These are phyloP conservation scores for Floccularia luteovirens DNA, from an alignment of 768 basidiomycete genomes.

Conservation along the genomic window DNA sequence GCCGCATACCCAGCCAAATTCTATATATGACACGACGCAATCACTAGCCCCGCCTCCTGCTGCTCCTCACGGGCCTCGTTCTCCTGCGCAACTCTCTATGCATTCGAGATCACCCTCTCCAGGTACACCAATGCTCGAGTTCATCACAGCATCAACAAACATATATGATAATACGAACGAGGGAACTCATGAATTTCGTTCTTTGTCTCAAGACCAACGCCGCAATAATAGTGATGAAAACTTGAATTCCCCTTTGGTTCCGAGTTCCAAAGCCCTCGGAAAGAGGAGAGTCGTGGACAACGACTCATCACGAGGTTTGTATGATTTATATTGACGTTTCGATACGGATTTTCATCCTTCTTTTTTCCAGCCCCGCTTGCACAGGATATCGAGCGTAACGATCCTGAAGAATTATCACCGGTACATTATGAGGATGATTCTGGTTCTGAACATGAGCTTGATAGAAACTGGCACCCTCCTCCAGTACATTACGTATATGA, in stretches of 20 bases:
- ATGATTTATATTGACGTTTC: slow-evolving; percentile 2
- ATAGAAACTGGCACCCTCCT: slow-evolving; percentile 27
- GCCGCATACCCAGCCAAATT: slow-evolving; percentile 18
- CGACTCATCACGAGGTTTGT: slow-evolving; percentile 37
- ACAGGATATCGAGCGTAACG: slow-evolving; percentile 49
- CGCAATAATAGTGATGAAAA: slow-evolving; percentile 19
- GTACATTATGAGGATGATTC: slow-evolving; percentile 33
- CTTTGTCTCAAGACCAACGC: slow-evolving; percentile 7
- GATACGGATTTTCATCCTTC: neutral
- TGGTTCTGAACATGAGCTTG: slow-evolving; percentile 40
- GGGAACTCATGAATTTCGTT: neutral
- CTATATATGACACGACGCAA: slow-evolving; percentile 14
- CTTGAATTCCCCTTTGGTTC: slow-evolving; percentile 38
- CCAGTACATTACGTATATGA: slow-evolving; percentile 83
- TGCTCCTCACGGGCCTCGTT: slow-evolving; percentile 68
- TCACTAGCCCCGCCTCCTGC: slow-evolving; percentile 57
- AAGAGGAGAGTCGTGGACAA: slow-evolving; percentile 62
- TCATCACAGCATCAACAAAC: slow-evolving; percentile 5
- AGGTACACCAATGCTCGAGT: slow-evolving; percentile 25
- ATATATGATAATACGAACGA: neutral
- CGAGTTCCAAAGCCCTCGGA: slow-evolving; percentile 84
- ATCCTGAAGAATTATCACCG: slow-evolving; percentile 23
- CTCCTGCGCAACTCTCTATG: slow-evolving; percentile 34
- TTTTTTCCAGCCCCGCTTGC: slow-evolving; percentile 36
- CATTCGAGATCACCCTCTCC: slow-evolving; percentile 71